These are phyloP conservation scores for Drechslera avenae DNA, from an alignment of 2,329 filamentous ascomycete genomes.

Conservation along the genomic window DNA sequence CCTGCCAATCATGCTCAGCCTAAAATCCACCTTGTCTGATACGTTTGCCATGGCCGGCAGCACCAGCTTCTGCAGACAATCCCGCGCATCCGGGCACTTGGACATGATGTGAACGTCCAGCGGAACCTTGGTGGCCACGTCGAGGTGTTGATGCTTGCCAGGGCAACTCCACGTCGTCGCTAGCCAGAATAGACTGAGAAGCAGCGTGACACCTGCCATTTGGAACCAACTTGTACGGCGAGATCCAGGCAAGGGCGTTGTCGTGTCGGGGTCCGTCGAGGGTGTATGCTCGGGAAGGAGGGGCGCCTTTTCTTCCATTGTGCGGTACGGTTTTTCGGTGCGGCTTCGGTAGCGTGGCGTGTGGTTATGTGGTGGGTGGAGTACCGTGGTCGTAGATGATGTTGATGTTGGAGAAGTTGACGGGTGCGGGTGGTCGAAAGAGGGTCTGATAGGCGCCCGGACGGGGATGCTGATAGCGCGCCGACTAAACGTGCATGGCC, in stretches of 20 bases:
- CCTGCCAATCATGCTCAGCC: slow-evolving; percentile 85
- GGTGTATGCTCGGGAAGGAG: slow-evolving; percentile 30
- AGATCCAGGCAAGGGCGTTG: slow-evolving; percentile 16
- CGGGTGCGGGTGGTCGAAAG: slow-evolving; percentile 3
- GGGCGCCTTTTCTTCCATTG: slow-evolving; percentile 39
- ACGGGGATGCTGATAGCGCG: slow-evolving; percentile 16
- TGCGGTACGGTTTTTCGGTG: slow-evolving; percentile 4
- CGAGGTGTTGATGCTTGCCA: slow-evolving; percentile 33
- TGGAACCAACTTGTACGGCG: slow-evolving; percentile 29
- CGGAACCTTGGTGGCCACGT: slow-evolving; percentile 61
- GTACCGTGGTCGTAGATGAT: not conserved
- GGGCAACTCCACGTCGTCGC: slow-evolving; percentile 34
- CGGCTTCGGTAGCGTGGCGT: not conserved
- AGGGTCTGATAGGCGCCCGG: slow-evolving; percentile 16
- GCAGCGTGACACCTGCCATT: slow-evolving; percentile 28
- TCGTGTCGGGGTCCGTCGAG: slow-evolving; percentile 10
- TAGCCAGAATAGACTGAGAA: slow-evolving; percentile 42
- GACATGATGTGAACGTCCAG: slow-evolving; percentile 93
- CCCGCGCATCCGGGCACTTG: slow-evolving; percentile 90
- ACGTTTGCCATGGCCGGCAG: slow-evolving; percentile 85
- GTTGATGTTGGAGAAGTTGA: slow-evolving; percentile 9
- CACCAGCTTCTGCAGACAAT: slow-evolving; percentile 80
- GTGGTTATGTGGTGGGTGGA: slow-evolving; percentile 1
- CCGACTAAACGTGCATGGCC: slow-evolving; percentile 1
- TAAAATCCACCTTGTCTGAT: slow-evolving; percentile 86